Evolutionary conservation across 371 early-diverging fungal species (phyloP).

Genomic region (Actinomortierella wolfii): DNA sequence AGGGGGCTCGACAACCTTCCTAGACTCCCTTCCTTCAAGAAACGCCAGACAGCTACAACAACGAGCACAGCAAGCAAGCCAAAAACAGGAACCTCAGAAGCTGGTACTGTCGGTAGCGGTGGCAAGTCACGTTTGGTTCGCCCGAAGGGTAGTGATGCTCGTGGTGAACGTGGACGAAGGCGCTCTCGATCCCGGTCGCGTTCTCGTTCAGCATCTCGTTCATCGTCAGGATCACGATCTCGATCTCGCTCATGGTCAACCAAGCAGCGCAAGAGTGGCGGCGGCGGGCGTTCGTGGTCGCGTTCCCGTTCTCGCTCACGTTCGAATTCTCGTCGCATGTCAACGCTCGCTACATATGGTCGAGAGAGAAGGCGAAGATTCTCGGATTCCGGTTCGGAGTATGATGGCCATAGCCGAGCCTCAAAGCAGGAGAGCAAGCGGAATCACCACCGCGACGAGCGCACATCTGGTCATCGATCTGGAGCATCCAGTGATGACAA

Average conservation of each 20-base stretch:
- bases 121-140: neutral
- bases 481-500: slow-evolving; percentile 35
- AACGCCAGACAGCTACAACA: slow-evolving; percentile 10
- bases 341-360: slow-evolving; percentile 7
- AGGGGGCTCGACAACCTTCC: slow-evolving; percentile 12
- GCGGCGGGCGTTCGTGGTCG: no score
- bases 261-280: neutral
- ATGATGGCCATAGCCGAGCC: slow-evolving; percentile 4
- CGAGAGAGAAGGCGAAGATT: slow-evolving; percentile 18
- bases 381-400: slow-evolving; percentile 20
- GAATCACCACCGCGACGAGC: no score
- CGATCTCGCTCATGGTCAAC: neutral
- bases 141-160: slow-evolving; percentile 4
- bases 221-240: neutral
- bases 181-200: slow-evolving; percentile 51
- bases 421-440: slow-evolving; percentile 5
- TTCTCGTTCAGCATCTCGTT: slow-evolving; percentile 41
- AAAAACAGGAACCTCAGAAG: slow-evolving; percentile 1
- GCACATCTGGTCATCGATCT: no score
- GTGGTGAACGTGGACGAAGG: slow-evolving; percentile 12
- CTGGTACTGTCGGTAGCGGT: no score
- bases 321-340: slow-evolving; percentile 15
- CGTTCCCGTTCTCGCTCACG: slow-evolving; percentile 22
- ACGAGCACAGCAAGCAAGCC: slow-evolving; percentile 8
- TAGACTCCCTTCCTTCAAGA: slow-evolving; percentile 37